A percentile compares a stretch with the other conserved stretches of the same genome.
Evolutionary conservation across 2,329 filamentous ascomycete genomes (phyloP).

Genomic region (Fusarium devonianum): DNA sequence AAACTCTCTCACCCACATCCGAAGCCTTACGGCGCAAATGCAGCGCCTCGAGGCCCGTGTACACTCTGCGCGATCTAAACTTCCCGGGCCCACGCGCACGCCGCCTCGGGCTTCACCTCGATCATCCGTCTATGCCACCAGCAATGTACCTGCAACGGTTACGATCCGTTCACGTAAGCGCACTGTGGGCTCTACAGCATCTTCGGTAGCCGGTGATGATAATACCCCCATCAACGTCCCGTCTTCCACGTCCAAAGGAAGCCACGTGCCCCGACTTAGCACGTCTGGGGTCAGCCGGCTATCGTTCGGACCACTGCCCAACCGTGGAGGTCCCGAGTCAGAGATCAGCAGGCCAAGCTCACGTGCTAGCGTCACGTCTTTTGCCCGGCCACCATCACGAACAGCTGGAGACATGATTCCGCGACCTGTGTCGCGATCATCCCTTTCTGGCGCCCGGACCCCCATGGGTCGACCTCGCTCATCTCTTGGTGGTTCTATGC

Average conservation of each 20-base stretch:
- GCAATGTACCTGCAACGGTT: slow-evolving; percentile 61
- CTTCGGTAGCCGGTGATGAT: slow-evolving; percentile 60
- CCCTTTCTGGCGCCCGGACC: slow-evolving; percentile 66
- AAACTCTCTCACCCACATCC: slow-evolving; percentile 88
- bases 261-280: slow-evolving; percentile 66
- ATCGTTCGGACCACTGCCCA: slow-evolving; percentile 69
- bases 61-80: slow-evolving; percentile 87
- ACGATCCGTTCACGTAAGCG: slow-evolving; percentile 76
- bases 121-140: slow-evolving; percentile 49
- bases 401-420: slow-evolving; percentile 58
- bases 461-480: slow-evolving; percentile 74
- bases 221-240: slow-evolving; percentile 55
- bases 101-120: slow-evolving; percentile 85
- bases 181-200: slow-evolving; percentile 63
- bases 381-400: slow-evolving; percentile 62
- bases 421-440: slow-evolving; percentile 71
- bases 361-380: slow-evolving; percentile 68
- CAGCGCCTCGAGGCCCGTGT: slow-evolving; percentile 94
- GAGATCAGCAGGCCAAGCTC: slow-evolving; percentile 71
- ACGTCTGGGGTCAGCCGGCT: slow-evolving; percentile 68
- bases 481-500: slow-evolving; percentile 70
- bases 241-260: slow-evolving; percentile 49
- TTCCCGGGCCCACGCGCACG: slow-evolving; percentile 80
- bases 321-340: slow-evolving; percentile 56
- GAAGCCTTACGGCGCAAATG: slow-evolving; percentile 94